Evolutionary conservation across 176 grass and related monocot species (phyloP).

Genomic region (Aegilops bicornis): DNA sequence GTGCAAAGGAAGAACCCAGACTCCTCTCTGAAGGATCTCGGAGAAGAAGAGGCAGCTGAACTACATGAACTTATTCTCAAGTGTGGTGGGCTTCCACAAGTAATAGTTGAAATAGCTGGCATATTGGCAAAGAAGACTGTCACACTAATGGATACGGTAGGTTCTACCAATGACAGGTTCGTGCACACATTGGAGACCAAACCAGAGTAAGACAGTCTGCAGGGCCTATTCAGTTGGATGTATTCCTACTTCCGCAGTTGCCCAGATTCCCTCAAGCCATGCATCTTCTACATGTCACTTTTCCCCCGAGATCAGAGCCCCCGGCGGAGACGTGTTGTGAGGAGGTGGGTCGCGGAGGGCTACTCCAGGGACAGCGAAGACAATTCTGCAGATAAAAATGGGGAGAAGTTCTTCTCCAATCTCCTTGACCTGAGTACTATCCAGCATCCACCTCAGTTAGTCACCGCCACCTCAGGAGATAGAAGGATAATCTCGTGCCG

Average conservation of each 20-base stretch:
- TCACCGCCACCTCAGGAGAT: too few species aligned
- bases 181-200: conserved; percentile 8
- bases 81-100: too few species aligned
- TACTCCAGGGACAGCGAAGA: neutral
- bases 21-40: too few species aligned
- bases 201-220: neutral
- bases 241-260: conserved; percentile 14
- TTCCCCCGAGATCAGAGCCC: neutral
- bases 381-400: neutral
- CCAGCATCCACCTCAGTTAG: neutral
- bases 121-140: neutral
- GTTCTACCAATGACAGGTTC: neutral
- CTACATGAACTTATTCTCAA: too few species aligned
- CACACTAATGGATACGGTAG: neutral
- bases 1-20: too few species aligned
- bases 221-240: neutral
- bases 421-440: conserved; percentile 15
- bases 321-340: conserved; percentile 12
- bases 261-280: conserved; percentile 36
- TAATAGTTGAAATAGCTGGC: neutral
- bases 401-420: neutral
- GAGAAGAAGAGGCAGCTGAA: too few species aligned
- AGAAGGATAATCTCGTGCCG: neutral
- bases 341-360: conserved; percentile 45
- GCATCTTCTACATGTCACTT: conserved; percentile 40